phyloP scores from a whole-genome alignment of 306 rosid species.

The Sechiopsis laciniata region DNA sequence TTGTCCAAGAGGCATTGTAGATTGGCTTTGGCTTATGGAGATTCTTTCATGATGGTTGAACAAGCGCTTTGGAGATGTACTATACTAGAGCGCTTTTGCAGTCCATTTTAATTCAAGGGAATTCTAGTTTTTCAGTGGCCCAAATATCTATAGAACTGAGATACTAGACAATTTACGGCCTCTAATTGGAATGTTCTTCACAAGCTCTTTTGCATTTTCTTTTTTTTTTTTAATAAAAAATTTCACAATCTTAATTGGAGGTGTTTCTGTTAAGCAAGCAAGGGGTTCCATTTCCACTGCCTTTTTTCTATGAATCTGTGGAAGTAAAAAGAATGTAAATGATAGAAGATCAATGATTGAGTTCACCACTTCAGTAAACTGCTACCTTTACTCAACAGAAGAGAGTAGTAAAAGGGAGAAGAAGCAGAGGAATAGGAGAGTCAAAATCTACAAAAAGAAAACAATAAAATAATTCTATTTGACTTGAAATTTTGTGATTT shows the following conservation, averaged over 20 bases:
- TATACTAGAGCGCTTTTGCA: background rate
- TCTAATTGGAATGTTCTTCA: background rate
- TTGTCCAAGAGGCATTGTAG: background rate
- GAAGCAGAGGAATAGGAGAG: background rate
- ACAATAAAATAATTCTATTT: background rate
- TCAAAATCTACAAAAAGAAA: background rate
- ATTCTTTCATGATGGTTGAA: background rate
- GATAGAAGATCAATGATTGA: background rate
- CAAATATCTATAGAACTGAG: background rate
- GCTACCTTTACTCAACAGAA: background rate
- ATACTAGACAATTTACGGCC: background rate
- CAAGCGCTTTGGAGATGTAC: background rate
- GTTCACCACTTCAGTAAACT: background rate
- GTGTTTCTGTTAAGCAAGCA: background rate
- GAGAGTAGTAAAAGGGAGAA: background rate
- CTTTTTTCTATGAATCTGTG: background rate
- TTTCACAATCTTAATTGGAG: background rate
- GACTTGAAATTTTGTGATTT: background rate
- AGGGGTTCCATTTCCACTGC: background rate
- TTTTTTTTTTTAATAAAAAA: background rate
- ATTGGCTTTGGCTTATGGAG: background rate
- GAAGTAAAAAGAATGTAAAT: no score
- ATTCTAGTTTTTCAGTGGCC: background rate
- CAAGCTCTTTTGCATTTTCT: background rate
- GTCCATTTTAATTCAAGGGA: background rate